These are phyloP conservation scores for Neonothopanus nambi DNA, from an alignment of 1,284 basidiomycete species.

Conservation along the genomic window DNA sequence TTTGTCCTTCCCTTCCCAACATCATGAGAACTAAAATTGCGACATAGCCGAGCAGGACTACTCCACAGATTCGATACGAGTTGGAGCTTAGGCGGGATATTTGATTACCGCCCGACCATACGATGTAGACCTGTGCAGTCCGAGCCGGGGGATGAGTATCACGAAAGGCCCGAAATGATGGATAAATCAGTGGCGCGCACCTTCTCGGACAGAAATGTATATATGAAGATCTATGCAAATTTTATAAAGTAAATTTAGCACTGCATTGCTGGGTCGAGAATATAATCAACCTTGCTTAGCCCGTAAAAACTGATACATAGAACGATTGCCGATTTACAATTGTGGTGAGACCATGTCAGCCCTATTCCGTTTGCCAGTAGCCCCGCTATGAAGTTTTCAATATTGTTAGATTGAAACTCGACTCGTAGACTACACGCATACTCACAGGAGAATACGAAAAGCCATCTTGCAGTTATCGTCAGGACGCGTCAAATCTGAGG, in stretches of 20 bases:
- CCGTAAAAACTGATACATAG: constrained; percentile 13
- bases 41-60: constrained; percentile 8
- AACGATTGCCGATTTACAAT: constrained; percentile 7
- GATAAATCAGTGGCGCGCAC: neutral
- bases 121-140: constrained; percentile 12
- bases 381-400: constrained; percentile 5
- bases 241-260: neutral
- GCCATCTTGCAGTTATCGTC: constrained; percentile 4
- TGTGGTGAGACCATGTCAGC: neutral
- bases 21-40: constrained; percentile 8
- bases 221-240: constrained; percentile 17
- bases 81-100: constrained; percentile 6
- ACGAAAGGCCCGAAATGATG: too few species aligned
- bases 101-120: constrained; percentile 17
- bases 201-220: constrained; percentile 13
- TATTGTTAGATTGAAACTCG: neutral
- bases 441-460: constrained; percentile 16
- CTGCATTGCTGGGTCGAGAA: neutral
- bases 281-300: constrained; percentile 9
- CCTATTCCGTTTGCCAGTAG: constrained; percentile 9
- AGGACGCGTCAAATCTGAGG: neutral
- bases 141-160: neutral
- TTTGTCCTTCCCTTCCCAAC: constrained; percentile 5
- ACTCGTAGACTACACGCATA: neutral
- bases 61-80: constrained; percentile 11